These are phyloP conservation scores for Macrocybe gigantea DNA, from an alignment of 768 basidiomycete species.

Conservation along the genomic window DNA sequence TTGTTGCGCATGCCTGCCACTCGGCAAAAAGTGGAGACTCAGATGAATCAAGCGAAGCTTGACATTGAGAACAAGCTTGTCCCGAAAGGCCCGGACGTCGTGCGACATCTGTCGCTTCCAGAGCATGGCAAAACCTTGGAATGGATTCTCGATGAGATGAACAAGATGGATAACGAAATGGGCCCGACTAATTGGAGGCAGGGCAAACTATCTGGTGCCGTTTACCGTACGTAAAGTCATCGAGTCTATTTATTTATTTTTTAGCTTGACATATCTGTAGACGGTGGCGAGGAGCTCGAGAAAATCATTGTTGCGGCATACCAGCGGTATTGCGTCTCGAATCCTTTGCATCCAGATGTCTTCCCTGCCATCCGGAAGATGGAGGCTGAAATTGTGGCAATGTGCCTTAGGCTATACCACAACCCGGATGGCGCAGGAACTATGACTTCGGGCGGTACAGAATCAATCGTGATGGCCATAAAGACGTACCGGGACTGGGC, in stretches of 20 bases:
- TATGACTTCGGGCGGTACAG: slow-evolving; percentile 94
- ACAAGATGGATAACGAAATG: slow-evolving; percentile 65
- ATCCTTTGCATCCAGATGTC: slow-evolving; percentile 89
- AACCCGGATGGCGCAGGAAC: slow-evolving; percentile 82
- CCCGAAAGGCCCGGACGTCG: slow-evolving; percentile 54
- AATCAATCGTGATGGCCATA: slow-evolving; percentile 92
- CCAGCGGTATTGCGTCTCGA: slow-evolving; percentile 76
- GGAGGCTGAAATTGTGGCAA: slow-evolving; percentile 92
- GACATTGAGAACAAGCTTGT: slow-evolving; percentile 67
- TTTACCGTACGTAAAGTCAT: slow-evolving; percentile 60
- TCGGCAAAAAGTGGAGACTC: slow-evolving; percentile 50
- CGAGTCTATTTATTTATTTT: not conserved
- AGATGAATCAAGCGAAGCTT: slow-evolving; percentile 58
- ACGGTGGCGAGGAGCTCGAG: slow-evolving; percentile 79
- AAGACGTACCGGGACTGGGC: slow-evolving; percentile 97
- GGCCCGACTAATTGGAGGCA: slow-evolving; percentile 50
- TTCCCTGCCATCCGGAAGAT: slow-evolving; percentile 94
- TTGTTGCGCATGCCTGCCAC: slow-evolving; percentile 57
- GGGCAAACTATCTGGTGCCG: slow-evolving; percentile 79
- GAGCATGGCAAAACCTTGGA: slow-evolving; percentile 55
- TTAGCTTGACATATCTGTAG: slow-evolving; percentile 25
- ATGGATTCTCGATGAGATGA: slow-evolving; percentile 78
- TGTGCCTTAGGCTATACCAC: slow-evolving; percentile 82
- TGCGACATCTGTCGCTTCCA: slow-evolving; percentile 64
- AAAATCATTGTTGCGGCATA: slow-evolving; percentile 78